phyloP scores from a whole-genome alignment of 2,329 filamentous ascomycete genomes.

The Cercospora sp. region DNA sequence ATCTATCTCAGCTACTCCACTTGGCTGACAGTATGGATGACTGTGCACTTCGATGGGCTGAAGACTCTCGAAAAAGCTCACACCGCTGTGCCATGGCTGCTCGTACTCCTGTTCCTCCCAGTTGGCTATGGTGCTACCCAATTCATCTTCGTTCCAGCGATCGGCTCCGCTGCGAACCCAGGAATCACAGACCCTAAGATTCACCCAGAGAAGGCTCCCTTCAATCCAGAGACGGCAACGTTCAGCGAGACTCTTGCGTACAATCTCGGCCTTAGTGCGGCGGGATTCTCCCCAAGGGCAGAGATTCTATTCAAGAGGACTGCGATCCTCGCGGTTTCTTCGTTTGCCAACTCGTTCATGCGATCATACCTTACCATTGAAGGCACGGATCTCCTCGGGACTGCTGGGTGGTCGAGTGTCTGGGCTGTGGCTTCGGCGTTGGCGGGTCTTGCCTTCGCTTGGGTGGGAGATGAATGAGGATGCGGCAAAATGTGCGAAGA shows the following conservation, averaged over 20 bases:
- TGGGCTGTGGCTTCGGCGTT: constrained; percentile 69
- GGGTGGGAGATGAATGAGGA: constrained; percentile 47
- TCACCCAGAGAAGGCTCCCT: constrained; percentile 51
- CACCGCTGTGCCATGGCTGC: constrained; percentile 53
- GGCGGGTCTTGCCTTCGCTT: constrained; percentile 59
- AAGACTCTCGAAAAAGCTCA: constrained; percentile 69
- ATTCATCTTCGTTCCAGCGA: constrained; percentile 75
- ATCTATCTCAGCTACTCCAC: constrained; percentile 69
- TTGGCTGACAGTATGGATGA: constrained; percentile 70
- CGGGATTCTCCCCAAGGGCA: constrained; percentile 70
- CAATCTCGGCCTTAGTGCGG: constrained; percentile 60
- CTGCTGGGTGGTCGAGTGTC: constrained; percentile 68
- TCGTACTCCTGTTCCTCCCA: constrained; percentile 60
- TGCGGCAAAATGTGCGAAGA: background rate
- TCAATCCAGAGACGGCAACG: constrained; percentile 65
- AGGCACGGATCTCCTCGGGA: constrained; percentile 70
- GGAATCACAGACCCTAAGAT: constrained; percentile 29
- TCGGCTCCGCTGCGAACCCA: constrained; percentile 44
- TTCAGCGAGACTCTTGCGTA: constrained; percentile 69
- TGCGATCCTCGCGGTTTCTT: constrained; percentile 47
- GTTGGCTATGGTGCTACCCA: constrained; percentile 70
- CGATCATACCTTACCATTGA: constrained; percentile 66
- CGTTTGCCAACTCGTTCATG: constrained; percentile 60
- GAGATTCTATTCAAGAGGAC: constrained; percentile 60
- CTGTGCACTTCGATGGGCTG: constrained; percentile 73